These are phyloP conservation scores for Nannizzia gypsea DNA, from an alignment of 2,329 filamentous ascomycete genomes.

Conservation along the genomic window DNA sequence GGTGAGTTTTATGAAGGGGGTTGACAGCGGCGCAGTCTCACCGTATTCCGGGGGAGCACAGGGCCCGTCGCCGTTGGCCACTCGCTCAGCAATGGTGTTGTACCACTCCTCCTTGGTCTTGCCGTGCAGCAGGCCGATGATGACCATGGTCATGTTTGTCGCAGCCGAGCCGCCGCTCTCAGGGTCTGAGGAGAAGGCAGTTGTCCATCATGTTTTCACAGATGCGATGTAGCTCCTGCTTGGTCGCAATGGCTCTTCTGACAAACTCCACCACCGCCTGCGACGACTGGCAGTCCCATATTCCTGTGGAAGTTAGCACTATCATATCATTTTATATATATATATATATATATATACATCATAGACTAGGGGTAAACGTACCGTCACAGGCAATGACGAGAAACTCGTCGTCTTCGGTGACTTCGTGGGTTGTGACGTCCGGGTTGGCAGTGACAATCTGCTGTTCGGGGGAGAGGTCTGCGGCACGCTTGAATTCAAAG, in stretches of 20 bases:
- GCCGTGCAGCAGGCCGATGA: slow-evolving; percentile 80
- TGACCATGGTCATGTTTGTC: slow-evolving; percentile 98
- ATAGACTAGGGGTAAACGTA: slow-evolving; percentile 43
- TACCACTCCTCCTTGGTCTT: slow-evolving; percentile 98
- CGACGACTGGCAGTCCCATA: slow-evolving; percentile 98
- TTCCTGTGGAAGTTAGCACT: slow-evolving; percentile 55
- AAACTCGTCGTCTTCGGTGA: slow-evolving; percentile 91
- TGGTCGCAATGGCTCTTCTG: slow-evolving; percentile 85
- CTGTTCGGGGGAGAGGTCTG: slow-evolving; percentile 90
- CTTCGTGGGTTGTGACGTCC: slow-evolving; percentile 82
- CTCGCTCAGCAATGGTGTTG: slow-evolving; percentile 82
- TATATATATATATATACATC: too few species aligned
- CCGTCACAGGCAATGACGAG: slow-evolving; percentile 85
- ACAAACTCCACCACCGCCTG: slow-evolving; percentile 97
- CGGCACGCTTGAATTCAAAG: slow-evolving; percentile 99
- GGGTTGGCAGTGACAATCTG: slow-evolving; percentile 97
- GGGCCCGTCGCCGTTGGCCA: slow-evolving; percentile 92
- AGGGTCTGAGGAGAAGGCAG: slow-evolving; percentile 90
- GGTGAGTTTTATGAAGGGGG: too few species aligned
- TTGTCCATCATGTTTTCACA: slow-evolving; percentile 99
- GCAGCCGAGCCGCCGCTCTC: slow-evolving; percentile 96
- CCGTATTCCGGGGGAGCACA: slow-evolving; percentile 99
- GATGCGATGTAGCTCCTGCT: slow-evolving; percentile 87
- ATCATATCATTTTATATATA: too few species aligned
- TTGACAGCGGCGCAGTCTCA: slow-evolving; percentile 45